Evolutionary conservation across 163 green algal genomes (phyloP), one percentile per base, ranked within the genome.

Genomic region (Smithsoniella earleae): DNA sequence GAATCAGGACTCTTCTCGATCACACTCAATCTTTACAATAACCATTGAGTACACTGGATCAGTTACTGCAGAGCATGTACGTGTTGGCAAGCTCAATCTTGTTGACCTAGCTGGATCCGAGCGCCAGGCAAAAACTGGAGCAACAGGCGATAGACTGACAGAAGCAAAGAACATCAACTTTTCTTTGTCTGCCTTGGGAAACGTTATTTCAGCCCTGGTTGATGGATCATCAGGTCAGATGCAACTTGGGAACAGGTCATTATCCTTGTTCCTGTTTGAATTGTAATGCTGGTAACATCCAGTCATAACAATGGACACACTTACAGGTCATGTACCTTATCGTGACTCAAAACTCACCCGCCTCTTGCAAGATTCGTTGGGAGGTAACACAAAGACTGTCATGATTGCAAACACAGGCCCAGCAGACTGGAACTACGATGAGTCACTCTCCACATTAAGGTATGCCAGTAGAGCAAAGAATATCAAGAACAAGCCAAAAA

Each of bases 161-260:
- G 90, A 96, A 82, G 90, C 84, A 46, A 90, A 89, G 76, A 89
- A 89, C 73, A 96, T 96, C 78, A 96, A 96, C 83, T 69, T 91
- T 33, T 91, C 84, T 16, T 84, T 96, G 2, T 88, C 80, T 13
- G 84, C 89, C 13, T 82, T 96, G 36, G 90, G 89, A 27, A 90
- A 91, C 62, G 89, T 94, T 46, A 94, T 96, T 79, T 85, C 66
- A 33, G 84, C 88, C 4, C 82, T 96, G n/a, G 87, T 91, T 54
- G 86, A 91, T 62, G 79, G 82, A 74, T 89, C 83, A 73, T 78
- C 46, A 38, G 81, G 79, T 28, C n/a, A n/a, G n/a, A n/a, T n/a
- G n/a, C n/a, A n/a, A n/a, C n/a, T n/a, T n/a, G n/a, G n/a, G n/a
- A n/a, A n/a, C n/a, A n/a, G n/a, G n/a, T n/a, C n/a, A n/a, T n/a